Evolutionary conservation across 1,284 basidiomycete genomes (phyloP).

Genomic region (Vanrija sp.): DNA sequence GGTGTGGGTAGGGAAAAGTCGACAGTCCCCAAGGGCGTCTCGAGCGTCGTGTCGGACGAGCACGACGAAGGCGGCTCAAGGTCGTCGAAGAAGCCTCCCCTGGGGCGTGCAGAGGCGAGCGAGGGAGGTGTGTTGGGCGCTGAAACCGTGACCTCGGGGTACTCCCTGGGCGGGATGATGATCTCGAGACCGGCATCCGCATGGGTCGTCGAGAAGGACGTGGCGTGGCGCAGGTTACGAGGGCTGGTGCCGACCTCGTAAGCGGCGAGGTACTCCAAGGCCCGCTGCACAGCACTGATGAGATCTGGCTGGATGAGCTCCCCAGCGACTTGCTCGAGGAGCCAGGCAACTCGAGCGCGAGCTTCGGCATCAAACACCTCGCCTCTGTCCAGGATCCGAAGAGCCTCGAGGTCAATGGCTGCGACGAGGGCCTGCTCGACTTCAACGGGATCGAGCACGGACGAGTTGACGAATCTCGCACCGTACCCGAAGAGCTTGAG

Average conservation of each 20-base stretch:
- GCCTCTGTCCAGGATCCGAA: neutral
- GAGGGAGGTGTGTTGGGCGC: too few relatives aligned
- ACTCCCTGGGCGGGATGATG: too few relatives aligned
- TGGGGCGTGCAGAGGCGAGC: too few relatives aligned
- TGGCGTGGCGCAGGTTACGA: too few relatives aligned
- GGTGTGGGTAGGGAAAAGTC: too few relatives aligned
- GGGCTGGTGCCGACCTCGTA: neutral
- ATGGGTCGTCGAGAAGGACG: too few relatives aligned
- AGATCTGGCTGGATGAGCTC: constrained; percentile 8
- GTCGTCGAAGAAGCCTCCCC: too few relatives aligned
- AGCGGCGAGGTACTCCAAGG: neutral
- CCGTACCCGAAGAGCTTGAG: constrained; percentile 4
- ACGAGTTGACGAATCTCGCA: neutral
- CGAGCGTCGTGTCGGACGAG: too few relatives aligned
- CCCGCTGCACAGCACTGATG: constrained; percentile 5
- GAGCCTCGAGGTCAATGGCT: constrained; percentile 5
- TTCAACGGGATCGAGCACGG: neutral
- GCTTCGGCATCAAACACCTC: constrained; percentile 8
- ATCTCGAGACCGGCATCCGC: too few relatives aligned
- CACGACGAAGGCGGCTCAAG: too few relatives aligned
- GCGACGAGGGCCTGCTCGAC: constrained; percentile 2
- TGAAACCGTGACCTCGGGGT: too few relatives aligned
- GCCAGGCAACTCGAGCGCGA: constrained; percentile 11
- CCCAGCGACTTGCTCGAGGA: constrained; percentile 10
- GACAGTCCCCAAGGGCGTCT: too few relatives aligned